Base-by-base conservation (phyloP, 768 basidiomycete genomes). In the Infundibulicybe gibba region DNA sequence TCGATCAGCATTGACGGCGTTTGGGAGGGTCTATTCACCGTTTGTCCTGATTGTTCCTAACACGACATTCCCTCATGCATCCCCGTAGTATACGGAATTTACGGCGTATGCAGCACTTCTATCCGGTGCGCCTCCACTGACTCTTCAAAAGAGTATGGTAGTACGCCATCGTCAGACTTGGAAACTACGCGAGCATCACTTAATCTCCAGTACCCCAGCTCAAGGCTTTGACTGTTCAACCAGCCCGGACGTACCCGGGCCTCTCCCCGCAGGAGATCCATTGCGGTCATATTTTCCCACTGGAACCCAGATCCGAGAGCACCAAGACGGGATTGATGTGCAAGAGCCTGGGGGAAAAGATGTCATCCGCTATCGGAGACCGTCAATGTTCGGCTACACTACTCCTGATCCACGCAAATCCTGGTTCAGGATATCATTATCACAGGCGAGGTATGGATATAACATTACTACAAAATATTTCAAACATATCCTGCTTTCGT, bases 91-190 rank as follows among this genome's bases (percentile, higher is more conserved):
- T 57, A 83, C 81, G 15, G 88, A 92, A 54, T 97, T 97, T 61
- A 80, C 80, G 33, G 84, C 87, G 6, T 97, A 95, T 57, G 83
- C 86, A 17, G 76, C 77, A 16, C 72, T 94, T 48, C 72, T 90
- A n/a, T 72, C 77, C 6, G 90, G 88, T 15, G 84, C 72, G 0
- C 64, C 79, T 3, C 86, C 89, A 3, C 62, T 75, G 0, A 70
- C 76, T 8, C 66, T 95, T n/a, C 81, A 88, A 54, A 79, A 81
- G 37, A 85, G 86, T 39, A 71, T 83, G 41, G 82, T 90, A 20
- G 90, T 87, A 1, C 80, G 86, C 54, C 93, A 97, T 62, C 82
- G 80, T 14, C 94, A 97, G 59, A 91, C 91, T 0, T 95, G 93
- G 92, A 86, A 83, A 57, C 66, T 97, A 37, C 80, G 80, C 32